These are phyloP conservation scores for Blastomyces parvus DNA, from an alignment of 2,329 filamentous ascomycete genomes.

Conservation along the genomic window DNA sequence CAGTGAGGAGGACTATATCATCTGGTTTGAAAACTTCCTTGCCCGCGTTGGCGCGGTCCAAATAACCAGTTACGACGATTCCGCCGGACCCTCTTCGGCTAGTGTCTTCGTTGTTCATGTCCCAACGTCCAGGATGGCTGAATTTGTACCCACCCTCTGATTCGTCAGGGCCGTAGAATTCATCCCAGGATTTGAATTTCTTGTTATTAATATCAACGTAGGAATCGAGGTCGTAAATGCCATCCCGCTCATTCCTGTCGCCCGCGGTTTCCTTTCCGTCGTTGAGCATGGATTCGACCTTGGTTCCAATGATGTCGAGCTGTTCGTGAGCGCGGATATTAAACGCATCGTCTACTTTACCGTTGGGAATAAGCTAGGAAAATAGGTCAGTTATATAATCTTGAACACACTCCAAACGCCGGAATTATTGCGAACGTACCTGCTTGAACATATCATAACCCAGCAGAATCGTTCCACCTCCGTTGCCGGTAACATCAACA, in stretches of 20 bases:
- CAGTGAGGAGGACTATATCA: constrained; percentile 38
- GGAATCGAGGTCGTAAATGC: constrained; percentile 15
- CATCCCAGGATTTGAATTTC: constrained; percentile 33
- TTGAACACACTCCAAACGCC: not conserved
- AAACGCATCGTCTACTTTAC: constrained; percentile 37
- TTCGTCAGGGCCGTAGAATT: constrained; percentile 19
- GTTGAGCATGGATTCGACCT: constrained; percentile 17
- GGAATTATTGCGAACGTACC: constrained; percentile 10
- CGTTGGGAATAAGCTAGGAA: constrained; percentile 39
- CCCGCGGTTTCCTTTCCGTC: constrained; percentile 10
- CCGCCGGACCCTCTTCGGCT: constrained; percentile 17
- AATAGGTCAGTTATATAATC: not conserved
- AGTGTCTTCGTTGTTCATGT: constrained; percentile 21
- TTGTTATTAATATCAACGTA: constrained; percentile 22
- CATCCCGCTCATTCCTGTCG: constrained; percentile 10
- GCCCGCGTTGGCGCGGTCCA: constrained; percentile 18
- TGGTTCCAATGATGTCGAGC: constrained; percentile 29
- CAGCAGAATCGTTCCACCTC: constrained; percentile 45
- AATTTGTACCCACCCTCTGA: constrained; percentile 29
- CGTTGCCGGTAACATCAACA: constrained; percentile 54
- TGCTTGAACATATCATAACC: constrained; percentile 46
- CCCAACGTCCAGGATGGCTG: constrained; percentile 23
- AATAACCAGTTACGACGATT: constrained; percentile 27
- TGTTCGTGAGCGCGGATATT: constrained; percentile 40
- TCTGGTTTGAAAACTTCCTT: constrained; percentile 24